These are phyloP conservation scores for Hymenoscyphus linearis DNA, from an alignment of 2,329 filamentous ascomycete species.

Conservation along the genomic window DNA sequence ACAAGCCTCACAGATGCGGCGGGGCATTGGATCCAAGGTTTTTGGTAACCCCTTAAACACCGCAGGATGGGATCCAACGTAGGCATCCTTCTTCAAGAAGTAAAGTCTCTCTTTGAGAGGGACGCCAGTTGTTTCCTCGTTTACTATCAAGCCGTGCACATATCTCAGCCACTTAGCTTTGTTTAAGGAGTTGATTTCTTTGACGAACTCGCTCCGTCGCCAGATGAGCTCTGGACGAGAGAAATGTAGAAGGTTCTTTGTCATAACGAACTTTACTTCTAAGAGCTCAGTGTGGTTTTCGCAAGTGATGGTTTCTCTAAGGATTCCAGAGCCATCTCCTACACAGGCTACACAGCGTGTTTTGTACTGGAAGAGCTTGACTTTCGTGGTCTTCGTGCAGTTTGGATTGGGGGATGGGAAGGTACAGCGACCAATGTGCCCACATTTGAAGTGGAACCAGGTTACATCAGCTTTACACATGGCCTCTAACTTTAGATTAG, in stretches of 20 bases:
- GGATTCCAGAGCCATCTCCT: not conserved
- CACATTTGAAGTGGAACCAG: not conserved
- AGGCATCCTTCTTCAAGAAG: not conserved
- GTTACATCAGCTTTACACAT: not conserved
- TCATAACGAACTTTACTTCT: not conserved
- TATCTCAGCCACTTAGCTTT: not conserved
- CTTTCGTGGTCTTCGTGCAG: not conserved
- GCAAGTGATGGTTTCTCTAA: not conserved
- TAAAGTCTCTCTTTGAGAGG: not conserved
- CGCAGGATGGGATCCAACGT: too few relatives aligned
- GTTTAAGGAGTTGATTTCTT: not conserved
- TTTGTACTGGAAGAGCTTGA: not conserved
- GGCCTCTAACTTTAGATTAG: not conserved
- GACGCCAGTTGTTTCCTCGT: not conserved
- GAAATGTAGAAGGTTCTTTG: not conserved
- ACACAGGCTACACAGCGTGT: not conserved
- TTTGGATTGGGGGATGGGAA: not conserved
- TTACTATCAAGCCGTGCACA: not conserved
- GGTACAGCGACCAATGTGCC: not conserved
- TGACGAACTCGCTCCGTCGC: not conserved
- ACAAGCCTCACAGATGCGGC: not conserved
- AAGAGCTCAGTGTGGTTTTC: not conserved
- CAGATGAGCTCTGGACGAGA: not conserved
- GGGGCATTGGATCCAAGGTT: not conserved
- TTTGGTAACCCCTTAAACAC: not conserved